A percentile compares a stretch with the other conserved stretches of the same genome.
phyloP scores from a whole-genome alignment of 305 asterid species.

The Fraxinus albicans region DNA sequence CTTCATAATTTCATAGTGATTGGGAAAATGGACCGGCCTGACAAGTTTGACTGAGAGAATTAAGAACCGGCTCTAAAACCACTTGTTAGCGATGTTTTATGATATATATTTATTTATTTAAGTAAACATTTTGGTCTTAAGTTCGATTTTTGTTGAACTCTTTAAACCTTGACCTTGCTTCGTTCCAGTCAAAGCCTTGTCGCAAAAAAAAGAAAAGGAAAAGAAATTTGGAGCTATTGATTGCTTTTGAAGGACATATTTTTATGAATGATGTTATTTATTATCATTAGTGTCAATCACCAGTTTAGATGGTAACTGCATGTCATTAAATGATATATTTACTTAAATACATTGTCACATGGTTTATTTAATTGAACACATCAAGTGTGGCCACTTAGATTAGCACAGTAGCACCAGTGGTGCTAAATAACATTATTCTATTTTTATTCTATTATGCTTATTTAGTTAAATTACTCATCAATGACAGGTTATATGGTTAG shows the following conservation, averaged over 20 bases:
- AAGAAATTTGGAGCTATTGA: not conserved
- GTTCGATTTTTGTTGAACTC: not conserved
- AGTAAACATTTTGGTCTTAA: not conserved
- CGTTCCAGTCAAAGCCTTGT: not conserved
- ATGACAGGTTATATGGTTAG: conserved; percentile 87
- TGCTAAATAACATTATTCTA: too few species aligned
- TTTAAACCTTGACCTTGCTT: not conserved
- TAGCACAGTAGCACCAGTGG: too few species aligned
- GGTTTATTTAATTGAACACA: not conserved
- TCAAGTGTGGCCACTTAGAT: not conserved
- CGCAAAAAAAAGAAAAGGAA: not conserved
- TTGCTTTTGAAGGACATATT: not conserved
- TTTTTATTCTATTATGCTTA: not conserved
- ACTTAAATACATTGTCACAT: too few species aligned
- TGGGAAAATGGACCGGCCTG: not conserved
- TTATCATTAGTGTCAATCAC: not conserved
- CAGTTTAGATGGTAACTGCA: not conserved
- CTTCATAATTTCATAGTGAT: not conserved
- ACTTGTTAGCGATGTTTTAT: not conserved
- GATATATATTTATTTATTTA: not conserved
- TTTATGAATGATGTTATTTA: too few species aligned
- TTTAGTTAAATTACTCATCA: not conserved
- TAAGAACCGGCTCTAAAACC: not conserved
- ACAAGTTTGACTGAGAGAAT: not conserved
- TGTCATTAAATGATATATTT: too few species aligned